Base-by-base conservation (phyloP, 2,329 filamentous ascomycete genomes). In the Peltaster fructicola region DNA sequence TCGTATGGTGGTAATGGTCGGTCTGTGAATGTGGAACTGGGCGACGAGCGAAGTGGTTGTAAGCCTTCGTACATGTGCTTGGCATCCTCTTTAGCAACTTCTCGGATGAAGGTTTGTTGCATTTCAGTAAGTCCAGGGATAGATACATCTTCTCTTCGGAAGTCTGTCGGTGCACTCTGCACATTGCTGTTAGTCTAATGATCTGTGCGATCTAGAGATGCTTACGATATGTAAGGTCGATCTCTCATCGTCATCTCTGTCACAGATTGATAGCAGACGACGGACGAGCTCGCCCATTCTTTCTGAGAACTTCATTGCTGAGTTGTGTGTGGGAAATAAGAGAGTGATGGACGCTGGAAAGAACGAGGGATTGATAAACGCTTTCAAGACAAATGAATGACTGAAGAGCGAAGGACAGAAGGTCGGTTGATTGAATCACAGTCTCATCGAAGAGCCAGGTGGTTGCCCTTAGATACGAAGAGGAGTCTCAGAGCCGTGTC, bases 151-250 rank as follows among this genome's bases (percentile, higher is more conserved):
- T 47, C 36, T 27, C 44, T 37, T 23, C 43, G 39, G 29, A 48
- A 48, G 27, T 48, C 30, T 21, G 40, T 47, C 8, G 45, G 45
- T 9, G 25, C 29, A 29, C 41, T 40, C 45, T 48, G 33, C n/a
- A n/a, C n/a, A n/a, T n/a, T n/a, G n/a, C n/a, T n/a, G n/a, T n/a
- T n/a, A n/a, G n/a, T n/a, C n/a, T n/a, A n/a, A n/a, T n/a, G n/a
- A n/a, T n/a, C n/a, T n/a, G n/a, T n/a, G n/a, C n/a, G n/a, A 7
- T 8, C 7, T 16, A n/a, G n/a, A n/a, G n/a, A n/a, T n/a, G n/a
- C 36, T 22, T 30, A 43, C 40, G 17, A 43, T 43, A 20, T 38
- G 31, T 15, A 42, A 22, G 9, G 33, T 23, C 5, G 36, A 32
- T 17, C 29, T 29, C 14, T 35, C 30, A 17, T 38, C 37, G 9